Evolutionary conservation across 345 rosid species (phyloP), one percentile per base, ranked within the genome.

Genomic region (Lenwebbia sp.): DNA sequence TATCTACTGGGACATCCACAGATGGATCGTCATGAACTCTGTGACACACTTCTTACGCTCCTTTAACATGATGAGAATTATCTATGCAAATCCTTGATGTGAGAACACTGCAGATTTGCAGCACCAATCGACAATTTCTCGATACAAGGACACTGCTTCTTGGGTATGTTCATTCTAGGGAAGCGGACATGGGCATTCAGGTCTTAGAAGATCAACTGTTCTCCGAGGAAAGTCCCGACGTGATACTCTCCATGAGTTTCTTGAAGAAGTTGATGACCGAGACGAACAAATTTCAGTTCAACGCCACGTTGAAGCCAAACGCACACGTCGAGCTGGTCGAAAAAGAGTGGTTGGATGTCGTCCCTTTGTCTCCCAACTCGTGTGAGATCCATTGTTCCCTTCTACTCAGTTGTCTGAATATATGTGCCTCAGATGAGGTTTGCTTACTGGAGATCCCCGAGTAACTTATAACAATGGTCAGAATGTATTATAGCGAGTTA

Each of bases 301-400:
- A 89, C 19, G 91, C 93, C 2, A 84, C 82, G 1, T 70, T 82
- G 11, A 93, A 87, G 90, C 83, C 88, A 76, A 89, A 89, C 56
- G 82, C 94, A 51, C 92, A 94, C 26, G 94, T 96, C 26, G 87
- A 93, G 88, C 85, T 90, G 88, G 93, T 90, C 30, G 94, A 91
- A 47, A 93, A 95, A 47, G 93, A 95, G 86, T 96, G 98, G 96
- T 85, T 93, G 13, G 90, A 94, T 56, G 88, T 92, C 8, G 78
- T 88, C 50, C 96, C 98, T 12, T 86, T 94, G 11, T 88, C 90
- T 37, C 93, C 93, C 0, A 97, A 95, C 91, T 95, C 98, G 12
- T 88, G 65, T 22, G 94, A 92, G 89, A 89, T 96, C 49, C 88
- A 37, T 52, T 92, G 92, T 88, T 91, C 96, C 44, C 89, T 96